Conservation (phyloP, 2,329 filamentous ascomycete species). For the Fusarium guadeloupense region DNA sequence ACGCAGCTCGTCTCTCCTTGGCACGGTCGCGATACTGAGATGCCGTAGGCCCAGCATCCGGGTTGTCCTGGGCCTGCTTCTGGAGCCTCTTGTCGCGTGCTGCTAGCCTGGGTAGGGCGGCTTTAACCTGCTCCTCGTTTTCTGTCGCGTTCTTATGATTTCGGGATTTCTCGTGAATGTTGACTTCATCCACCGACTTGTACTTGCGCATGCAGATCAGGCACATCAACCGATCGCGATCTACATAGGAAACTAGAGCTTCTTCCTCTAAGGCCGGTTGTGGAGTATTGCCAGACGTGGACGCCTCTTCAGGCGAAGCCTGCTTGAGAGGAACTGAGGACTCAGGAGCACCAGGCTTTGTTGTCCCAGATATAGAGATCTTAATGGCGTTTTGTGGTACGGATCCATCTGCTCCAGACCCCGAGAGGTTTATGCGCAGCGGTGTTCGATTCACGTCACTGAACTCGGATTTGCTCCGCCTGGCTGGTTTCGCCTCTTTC, state of each 20-base stretch:
- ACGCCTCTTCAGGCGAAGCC: conserved; percentile 14
- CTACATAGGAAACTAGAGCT: conserved; percentile 62
- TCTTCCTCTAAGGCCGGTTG: conserved; percentile 7
- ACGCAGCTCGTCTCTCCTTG: conserved; percentile 70
- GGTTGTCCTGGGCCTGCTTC: conserved; percentile 44
- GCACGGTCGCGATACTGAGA: conserved; percentile 71
- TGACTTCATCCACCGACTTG: conserved; percentile 54
- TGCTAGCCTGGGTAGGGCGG: conserved; percentile 54
- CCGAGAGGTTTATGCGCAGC: conserved; percentile 34
- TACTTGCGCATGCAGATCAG: conserved; percentile 59
- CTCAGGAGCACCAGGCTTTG: conserved; percentile 28
- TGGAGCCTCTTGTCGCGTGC: conserved; percentile 50
- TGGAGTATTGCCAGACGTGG: not conserved
- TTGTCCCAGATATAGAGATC: conserved; percentile 46
- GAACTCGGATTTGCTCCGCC: conserved; percentile 6
- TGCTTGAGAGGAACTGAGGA: conserved; percentile 13
- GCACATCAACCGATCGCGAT: conserved; percentile 60
- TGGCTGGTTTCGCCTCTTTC: conserved; percentile 7
- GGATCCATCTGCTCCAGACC: conserved; percentile 20
- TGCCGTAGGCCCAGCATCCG: conserved; percentile 39
- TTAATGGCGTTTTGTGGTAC: conserved; percentile 43
- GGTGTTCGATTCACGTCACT: conserved; percentile 35
- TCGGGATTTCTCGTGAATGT: conserved; percentile 54
- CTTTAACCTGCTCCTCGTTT: conserved; percentile 58
- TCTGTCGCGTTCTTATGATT: conserved; percentile 54